phyloP scores from a whole-genome alignment of 2,329 filamentous ascomycete genomes.

The Cladosporium sp. region DNA sequence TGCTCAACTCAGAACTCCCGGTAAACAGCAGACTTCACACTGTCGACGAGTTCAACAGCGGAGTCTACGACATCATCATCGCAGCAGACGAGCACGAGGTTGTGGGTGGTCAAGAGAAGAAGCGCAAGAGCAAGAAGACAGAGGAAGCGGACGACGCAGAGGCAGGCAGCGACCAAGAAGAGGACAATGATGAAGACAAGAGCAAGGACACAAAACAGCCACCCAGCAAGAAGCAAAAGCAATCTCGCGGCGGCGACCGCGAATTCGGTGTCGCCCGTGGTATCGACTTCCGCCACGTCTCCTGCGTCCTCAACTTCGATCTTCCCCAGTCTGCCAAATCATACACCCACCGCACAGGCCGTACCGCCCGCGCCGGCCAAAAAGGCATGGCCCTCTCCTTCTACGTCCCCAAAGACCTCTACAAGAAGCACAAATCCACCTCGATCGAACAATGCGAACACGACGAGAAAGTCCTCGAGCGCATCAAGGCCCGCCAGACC shows the following conservation, averaged over 20 bases:
- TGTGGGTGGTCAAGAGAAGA: conserved; percentile 62
- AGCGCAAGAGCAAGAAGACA: conserved; percentile 31
- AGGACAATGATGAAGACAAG: conserved; percentile 35
- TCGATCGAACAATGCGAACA: conserved; percentile 71
- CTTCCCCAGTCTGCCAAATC: conserved; percentile 84
- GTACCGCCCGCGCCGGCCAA: conserved; percentile 87
- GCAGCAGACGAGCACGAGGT: conserved; percentile 90
- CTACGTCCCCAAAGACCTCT: conserved; percentile 77
- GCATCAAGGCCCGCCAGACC: conserved; percentile 75
- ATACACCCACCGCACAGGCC: conserved; percentile 95
- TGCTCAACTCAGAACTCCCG: conserved; percentile 90
- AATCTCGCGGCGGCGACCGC: conserved; percentile 68
- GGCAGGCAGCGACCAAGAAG: conserved; percentile 30
- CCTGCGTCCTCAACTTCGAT: conserved; percentile 95
- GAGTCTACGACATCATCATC: conserved; percentile 96
- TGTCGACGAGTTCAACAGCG: conserved; percentile 95
- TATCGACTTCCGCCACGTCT: conserved; percentile 95
- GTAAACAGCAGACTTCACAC: conserved; percentile 92
- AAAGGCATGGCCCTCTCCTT: conserved; percentile 96
- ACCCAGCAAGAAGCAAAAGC: conserved; percentile 44
- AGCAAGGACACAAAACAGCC: conserved; percentile 35
- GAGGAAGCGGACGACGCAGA: conserved; percentile 34
- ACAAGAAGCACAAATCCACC: conserved; percentile 87
- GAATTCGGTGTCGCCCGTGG: conserved; percentile 96
- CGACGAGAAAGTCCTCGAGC: conserved; percentile 80